Conservation (phyloP, 192 early-diverging fungal species). For the Thoreauomyces humboldtii region DNA sequence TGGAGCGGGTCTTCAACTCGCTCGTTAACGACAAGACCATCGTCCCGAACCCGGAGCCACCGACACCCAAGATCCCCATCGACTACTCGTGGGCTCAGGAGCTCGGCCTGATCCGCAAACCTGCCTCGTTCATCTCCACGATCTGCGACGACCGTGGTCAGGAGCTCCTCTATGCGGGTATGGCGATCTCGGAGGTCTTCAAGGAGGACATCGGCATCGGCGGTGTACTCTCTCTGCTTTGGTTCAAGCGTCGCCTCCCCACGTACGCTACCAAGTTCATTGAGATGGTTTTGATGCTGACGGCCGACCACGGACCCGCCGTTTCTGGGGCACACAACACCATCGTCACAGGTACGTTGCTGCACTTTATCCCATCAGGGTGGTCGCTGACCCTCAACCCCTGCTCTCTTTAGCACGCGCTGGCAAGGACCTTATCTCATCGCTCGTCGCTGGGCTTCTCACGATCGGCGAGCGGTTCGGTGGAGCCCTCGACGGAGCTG, state of each 20-base stretch:
- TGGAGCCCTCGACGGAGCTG: constrained; percentile 95
- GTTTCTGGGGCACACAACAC: constrained; percentile 82
- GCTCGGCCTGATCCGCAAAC: constrained; percentile 96
- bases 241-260: constrained; percentile 98
- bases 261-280: constrained; percentile 95
- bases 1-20: constrained; percentile 73
- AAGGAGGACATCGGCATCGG: constrained; percentile 98
- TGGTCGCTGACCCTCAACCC: background rate
- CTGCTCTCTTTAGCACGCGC: no score
- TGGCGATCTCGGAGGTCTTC: constrained; percentile 98
- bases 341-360: constrained; percentile 76
- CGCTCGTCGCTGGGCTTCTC: constrained; percentile 88
- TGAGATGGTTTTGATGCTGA: constrained; percentile 99
- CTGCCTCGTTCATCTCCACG: constrained; percentile 96
- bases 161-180: constrained; percentile 96
- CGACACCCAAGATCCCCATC: constrained; percentile 96
- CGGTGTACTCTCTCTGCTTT: constrained; percentile 92
- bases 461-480: constrained; percentile 98
- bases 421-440: constrained; percentile 96
- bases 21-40: constrained; percentile 74
- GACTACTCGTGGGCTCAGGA: constrained; percentile 99
- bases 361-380: background rate
- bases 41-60: constrained; percentile 77
- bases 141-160: constrained; percentile 99
- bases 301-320: constrained; percentile 98